phyloP scores from a whole-genome alignment of 2,329 filamentous ascomycete species.

The Sporothrix brasiliensis region DNA sequence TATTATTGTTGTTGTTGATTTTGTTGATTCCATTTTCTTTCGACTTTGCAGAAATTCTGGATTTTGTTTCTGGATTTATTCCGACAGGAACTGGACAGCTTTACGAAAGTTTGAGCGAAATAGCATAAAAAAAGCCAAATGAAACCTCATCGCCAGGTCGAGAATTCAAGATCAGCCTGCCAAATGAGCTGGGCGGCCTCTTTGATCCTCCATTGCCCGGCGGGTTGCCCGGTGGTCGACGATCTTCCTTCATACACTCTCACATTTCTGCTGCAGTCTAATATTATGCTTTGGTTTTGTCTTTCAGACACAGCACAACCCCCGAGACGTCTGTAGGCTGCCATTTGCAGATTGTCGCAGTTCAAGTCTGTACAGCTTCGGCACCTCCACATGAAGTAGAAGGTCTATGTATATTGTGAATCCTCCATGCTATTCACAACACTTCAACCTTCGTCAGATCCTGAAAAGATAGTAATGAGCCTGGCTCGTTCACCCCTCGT shows the following conservation, averaged over 20 bases:
- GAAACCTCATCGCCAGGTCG: neutral
- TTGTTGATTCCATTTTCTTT: neutral
- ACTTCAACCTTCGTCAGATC: too few relatives aligned
- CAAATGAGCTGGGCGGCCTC: conserved; percentile 10
- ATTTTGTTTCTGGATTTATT: neutral
- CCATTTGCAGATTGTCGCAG: neutral
- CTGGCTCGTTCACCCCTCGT: too few relatives aligned
- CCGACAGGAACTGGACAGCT: too few relatives aligned
- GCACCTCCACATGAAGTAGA: neutral
- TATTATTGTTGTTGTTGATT: neutral
- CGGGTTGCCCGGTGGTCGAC: neutral
- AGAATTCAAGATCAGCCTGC: neutral
- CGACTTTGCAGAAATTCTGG: neutral
- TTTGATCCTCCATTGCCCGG: neutral
- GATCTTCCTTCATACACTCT: neutral
- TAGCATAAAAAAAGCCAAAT: neutral
- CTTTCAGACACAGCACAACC: conserved; percentile 24
- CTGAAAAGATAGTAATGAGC: too few relatives aligned
- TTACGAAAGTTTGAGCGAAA: neutral
- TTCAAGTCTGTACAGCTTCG: neutral
- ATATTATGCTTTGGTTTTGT: neutral
- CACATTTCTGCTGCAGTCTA: neutral
- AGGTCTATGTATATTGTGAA: neutral
- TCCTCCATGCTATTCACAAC: neutral
- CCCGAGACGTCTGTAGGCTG: neutral